Percentiles rank a stretch among this genome's conserved stretches.
These are phyloP conservation scores for Tetrapisispora arboricola DNA, from an alignment of 805 yeast genomes.

Conservation along the genomic window DNA sequence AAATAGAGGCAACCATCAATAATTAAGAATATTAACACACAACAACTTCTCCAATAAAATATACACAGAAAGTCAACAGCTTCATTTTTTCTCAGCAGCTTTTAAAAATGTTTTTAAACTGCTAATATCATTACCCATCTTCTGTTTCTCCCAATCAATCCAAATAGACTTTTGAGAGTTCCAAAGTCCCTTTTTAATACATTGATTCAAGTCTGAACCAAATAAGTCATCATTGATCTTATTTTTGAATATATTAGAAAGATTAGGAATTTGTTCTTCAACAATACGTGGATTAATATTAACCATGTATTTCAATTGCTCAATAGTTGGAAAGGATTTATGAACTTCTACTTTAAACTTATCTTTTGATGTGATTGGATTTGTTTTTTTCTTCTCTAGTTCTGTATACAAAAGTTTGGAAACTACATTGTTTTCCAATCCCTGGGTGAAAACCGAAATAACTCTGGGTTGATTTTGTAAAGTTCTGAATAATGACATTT, in stretches of 20 bases:
- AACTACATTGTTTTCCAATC: conserved; percentile 18
- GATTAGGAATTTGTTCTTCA: conserved; percentile 12
- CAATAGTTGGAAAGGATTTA: conserved; percentile 21
- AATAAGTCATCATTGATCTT: conserved; percentile 13
- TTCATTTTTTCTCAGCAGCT: background rate
- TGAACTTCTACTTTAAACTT: conserved; percentile 17
- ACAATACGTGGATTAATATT: conserved; percentile 9
- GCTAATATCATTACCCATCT: conserved; percentile 18
- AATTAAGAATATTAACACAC: background rate
- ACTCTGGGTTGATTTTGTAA: conserved; percentile 37
- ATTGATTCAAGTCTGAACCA: conserved; percentile 14
- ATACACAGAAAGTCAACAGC: too few species aligned
- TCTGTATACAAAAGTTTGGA: conserved; percentile 9
- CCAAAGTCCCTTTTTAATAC: conserved; percentile 19
- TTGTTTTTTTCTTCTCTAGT: conserved; percentile 4
- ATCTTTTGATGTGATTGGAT: too few species aligned
- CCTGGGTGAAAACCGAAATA: conserved; percentile 34
- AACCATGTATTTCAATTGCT: conserved; percentile 23
- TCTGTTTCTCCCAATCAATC: conserved; percentile 29
- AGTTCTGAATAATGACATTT: conserved; percentile 35
- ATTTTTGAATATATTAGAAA: conserved; percentile 9
- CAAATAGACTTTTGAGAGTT: conserved; percentile 18
- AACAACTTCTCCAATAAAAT: too few species aligned
- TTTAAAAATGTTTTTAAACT: conserved; percentile 9
- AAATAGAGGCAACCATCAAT: background rate